These are phyloP conservation scores for Flaveria bidentis DNA, from an alignment of 129 eudicot genomes.

Conservation along the genomic window DNA sequence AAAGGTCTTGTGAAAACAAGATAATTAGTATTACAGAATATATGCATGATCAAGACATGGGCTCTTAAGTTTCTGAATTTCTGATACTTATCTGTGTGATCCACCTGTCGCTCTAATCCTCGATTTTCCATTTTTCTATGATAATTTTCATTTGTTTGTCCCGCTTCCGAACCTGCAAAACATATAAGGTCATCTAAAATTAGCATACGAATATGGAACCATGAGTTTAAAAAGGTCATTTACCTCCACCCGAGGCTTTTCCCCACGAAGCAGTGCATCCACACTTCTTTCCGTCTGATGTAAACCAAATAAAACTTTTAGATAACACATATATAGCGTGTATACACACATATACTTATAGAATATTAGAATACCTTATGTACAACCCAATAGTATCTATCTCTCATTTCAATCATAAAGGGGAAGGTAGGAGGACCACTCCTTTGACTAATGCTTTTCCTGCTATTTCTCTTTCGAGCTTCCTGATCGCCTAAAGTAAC, in stretches of 20 bases:
- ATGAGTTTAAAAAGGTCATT: slow-evolving; percentile 24
- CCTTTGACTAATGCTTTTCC: slow-evolving; percentile 61
- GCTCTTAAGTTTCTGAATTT: background rate
- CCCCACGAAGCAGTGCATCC: slow-evolving; percentile 66
- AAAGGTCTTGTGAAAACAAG: too few species aligned
- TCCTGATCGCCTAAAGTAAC: slow-evolving; percentile 67
- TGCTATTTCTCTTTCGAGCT: slow-evolving; percentile 61
- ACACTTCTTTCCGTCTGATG: slow-evolving; percentile 70
- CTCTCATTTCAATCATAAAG: slow-evolving; percentile 76
- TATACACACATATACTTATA: too few species aligned
- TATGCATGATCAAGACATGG: background rate
- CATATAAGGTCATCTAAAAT: background rate
- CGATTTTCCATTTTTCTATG: slow-evolving; percentile 61
- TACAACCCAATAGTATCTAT: slow-evolving; percentile 70
- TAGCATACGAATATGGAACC: background rate
- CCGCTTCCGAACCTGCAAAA: slow-evolving; percentile 68
- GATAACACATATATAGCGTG: background rate
- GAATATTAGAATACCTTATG: slow-evolving; percentile 61
- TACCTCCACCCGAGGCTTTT: slow-evolving; percentile 83
- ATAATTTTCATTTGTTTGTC: slow-evolving; percentile 62
- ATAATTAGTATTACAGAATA: too few species aligned
- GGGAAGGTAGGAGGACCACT: slow-evolving; percentile 67
- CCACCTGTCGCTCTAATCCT: slow-evolving; percentile 22
- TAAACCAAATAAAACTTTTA: background rate
- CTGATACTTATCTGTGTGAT: background rate